Evolutionary conservation across 2,329 filamentous ascomycete species (phyloP).

Genomic region (Blumeria hordei): DNA sequence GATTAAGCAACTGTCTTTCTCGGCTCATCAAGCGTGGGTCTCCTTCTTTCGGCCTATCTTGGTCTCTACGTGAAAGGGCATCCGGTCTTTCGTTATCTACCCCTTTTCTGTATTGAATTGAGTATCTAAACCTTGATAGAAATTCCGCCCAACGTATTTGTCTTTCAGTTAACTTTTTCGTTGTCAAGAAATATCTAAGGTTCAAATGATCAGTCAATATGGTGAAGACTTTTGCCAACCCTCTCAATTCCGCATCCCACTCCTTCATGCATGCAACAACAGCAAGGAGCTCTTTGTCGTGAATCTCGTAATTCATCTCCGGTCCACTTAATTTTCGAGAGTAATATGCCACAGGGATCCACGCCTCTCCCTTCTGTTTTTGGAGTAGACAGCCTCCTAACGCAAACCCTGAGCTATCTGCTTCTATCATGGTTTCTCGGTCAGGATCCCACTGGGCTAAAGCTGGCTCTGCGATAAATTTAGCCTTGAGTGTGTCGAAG

Average conservation of each 20-base stretch:
- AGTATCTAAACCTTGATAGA: background rate
- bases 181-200: background rate
- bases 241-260: background rate
- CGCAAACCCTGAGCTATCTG: background rate
- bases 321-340: background rate
- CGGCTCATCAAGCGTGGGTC: too few relatives aligned
- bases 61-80: background rate
- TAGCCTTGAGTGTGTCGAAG: background rate
- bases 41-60: background rate
- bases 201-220: background rate
- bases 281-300: background rate
- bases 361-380: background rate
- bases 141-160: background rate
- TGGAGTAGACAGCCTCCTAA: background rate
- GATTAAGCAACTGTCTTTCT: too few relatives aligned
- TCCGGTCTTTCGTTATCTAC: background rate
- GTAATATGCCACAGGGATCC: background rate
- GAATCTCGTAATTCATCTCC: conserved; percentile 1
- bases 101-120: background rate
- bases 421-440: background rate
- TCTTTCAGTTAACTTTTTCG: background rate
- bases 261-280: background rate
- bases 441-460: background rate
- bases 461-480: background rate
- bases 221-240: background rate